A percentile compares a stretch with the other conserved stretches of the same genome.
phyloP scores from a whole-genome alignment of 345 rosid genomes.

The Odontarrhena argentea region DNA sequence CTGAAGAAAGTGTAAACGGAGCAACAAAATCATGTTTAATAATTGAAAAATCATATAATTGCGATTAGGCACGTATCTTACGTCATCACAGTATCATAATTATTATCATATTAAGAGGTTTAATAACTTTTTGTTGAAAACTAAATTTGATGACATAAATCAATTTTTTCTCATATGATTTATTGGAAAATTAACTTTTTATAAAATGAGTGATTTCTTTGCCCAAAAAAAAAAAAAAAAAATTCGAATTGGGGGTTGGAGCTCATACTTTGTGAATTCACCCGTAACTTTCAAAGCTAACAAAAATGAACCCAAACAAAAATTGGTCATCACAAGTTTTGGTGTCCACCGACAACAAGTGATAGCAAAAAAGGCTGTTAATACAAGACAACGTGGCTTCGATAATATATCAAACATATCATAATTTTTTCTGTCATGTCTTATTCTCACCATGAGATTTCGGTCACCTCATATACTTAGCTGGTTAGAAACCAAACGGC shows the following conservation, averaged over 20 bases:
- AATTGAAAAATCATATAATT: background rate
- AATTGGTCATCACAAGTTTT: background rate
- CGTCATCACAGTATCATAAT: background rate
- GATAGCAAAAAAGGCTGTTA: constrained; percentile 32
- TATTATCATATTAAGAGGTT: background rate
- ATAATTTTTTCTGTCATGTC: constrained; percentile 26
- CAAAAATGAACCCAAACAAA: background rate
- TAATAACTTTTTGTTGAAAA: too few species aligned
- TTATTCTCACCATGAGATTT: constrained; percentile 18
- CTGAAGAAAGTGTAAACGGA: background rate
- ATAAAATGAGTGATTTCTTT: too few species aligned
- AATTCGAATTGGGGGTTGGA: too few species aligned
- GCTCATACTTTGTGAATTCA: background rate
- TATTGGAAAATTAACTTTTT: background rate
- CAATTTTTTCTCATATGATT: background rate
- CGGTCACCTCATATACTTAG: constrained; percentile 26
- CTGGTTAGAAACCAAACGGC: constrained; percentile 25
- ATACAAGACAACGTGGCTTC: constrained; percentile 33
- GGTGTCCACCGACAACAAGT: constrained; percentile 35
- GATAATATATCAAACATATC: background rate
- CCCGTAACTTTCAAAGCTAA: background rate
- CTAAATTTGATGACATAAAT: background rate
- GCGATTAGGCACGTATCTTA: background rate
- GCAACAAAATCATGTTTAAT: background rate
- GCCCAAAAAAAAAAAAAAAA: too few species aligned